Evolutionary conservation across 2,329 filamentous ascomycete genomes (phyloP).

Genomic region (Epichloe aotearoae): DNA sequence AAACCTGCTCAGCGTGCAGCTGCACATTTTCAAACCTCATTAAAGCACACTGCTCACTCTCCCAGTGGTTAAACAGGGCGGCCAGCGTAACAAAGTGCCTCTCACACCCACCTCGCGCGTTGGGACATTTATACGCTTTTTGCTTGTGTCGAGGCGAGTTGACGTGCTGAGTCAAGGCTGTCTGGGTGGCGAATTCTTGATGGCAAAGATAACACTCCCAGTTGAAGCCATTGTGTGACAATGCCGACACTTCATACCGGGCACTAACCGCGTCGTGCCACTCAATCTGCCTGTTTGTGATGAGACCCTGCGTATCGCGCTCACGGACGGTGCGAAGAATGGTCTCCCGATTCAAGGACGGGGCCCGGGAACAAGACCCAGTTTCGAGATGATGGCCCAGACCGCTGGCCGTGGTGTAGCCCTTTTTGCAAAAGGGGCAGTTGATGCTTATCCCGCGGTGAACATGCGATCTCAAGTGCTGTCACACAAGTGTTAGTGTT

Average conservation of each 20-base stretch:
- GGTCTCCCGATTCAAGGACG: conserved; percentile 29
- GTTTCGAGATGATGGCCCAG: conserved; percentile 41
- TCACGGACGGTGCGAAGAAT: conserved; percentile 32
- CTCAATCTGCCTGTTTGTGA: conserved; percentile 37
- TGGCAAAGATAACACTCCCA: conserved; percentile 29
- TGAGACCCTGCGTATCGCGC: conserved; percentile 30
- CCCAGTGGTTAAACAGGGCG: conserved; percentile 27
- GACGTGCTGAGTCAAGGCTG: conserved; percentile 35
- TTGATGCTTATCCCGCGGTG: conserved; percentile 31
- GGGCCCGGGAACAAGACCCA: conserved; percentile 34
- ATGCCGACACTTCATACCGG: conserved; percentile 22
- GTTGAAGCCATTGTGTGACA: conserved; percentile 28
- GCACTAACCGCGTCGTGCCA: conserved; percentile 21
- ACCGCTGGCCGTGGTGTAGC: conserved; percentile 36
- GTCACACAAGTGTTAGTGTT: not conserved
- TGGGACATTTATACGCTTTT: conserved; percentile 27
- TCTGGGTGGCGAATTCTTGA: conserved; percentile 21
- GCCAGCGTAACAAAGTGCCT: conserved; percentile 27
- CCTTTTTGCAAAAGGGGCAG: conserved; percentile 41
- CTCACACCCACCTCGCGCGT: conserved; percentile 13
- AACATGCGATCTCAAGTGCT: conserved; percentile 41
- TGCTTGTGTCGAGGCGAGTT: conserved; percentile 31
- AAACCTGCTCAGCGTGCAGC: conserved; percentile 4
- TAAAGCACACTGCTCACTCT: conserved; percentile 28
- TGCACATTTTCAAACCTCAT: conserved; percentile 25